These are phyloP conservation scores for Macrolepiota fuliginosa DNA, from an alignment of 768 basidiomycete genomes.

Conservation along the genomic window DNA sequence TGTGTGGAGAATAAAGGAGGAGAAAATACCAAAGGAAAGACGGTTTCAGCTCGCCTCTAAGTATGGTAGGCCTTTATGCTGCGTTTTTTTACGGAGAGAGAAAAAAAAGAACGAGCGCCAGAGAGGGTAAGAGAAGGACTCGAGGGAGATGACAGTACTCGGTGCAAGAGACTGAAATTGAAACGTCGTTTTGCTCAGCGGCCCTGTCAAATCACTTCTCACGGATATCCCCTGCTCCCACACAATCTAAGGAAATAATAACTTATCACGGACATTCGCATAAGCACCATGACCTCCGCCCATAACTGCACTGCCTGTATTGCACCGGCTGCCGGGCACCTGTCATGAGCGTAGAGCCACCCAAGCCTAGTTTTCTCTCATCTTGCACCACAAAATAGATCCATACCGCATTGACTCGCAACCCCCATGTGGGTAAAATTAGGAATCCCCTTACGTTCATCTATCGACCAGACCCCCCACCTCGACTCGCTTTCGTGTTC, in stretches of 20 bases:
- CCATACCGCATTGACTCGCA: background rate
- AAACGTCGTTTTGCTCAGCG: conserved; percentile 4
- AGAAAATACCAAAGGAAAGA: conserved; percentile 24
- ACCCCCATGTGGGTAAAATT: background rate
- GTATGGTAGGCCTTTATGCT: conserved; percentile 12
- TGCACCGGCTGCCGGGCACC: background rate
- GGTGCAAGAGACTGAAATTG: conserved; percentile 9
- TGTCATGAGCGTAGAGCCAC: background rate
- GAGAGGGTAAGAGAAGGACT: conserved; percentile 18
- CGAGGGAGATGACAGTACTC: conserved; percentile 16
- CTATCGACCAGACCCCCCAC: conserved; percentile 32
- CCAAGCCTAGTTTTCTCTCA: background rate
- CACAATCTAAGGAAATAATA: background rate
- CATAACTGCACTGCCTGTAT: background rate
- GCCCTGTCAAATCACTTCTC: conserved; percentile 16
- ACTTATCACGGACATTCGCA: no score
- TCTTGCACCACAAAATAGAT: background rate
- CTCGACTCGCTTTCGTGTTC: conserved; percentile 29
- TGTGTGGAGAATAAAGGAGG: conserved; percentile 17
- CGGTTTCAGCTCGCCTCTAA: conserved; percentile 18
- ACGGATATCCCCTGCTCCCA: background rate
- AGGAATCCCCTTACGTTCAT: background rate
- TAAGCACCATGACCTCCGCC: background rate
- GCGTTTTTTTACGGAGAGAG: conserved; percentile 13
- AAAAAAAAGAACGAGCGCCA: conserved; percentile 17